These are phyloP conservation scores for Amorphotheca resinae DNA, from an alignment of 495 filamentous ascomycete genomes.

Conservation along the genomic window DNA sequence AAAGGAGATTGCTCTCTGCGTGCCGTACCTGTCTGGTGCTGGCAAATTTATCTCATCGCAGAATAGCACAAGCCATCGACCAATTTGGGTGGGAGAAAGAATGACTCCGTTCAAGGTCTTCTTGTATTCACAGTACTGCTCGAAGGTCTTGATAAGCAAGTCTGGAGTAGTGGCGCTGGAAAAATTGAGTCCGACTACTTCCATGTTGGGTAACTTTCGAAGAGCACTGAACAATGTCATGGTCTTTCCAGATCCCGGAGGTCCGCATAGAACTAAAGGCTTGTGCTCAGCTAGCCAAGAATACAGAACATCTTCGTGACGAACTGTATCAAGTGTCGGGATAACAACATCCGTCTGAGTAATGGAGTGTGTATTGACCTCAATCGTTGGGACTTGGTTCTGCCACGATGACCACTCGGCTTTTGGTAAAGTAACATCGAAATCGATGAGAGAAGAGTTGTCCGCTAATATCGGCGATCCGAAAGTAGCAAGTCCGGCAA, in stretches of 20 bases:
- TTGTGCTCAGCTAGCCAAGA: conserved; percentile 99
- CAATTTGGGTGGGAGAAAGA: conserved; percentile 90
- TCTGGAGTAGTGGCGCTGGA: conserved; percentile 97
- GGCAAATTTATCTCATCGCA: conserved; percentile 99
- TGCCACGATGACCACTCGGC: conserved; percentile 90
- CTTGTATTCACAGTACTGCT: conserved; percentile 98
- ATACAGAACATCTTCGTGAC: conserved; percentile 95
- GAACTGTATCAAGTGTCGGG: conserved; percentile 89
- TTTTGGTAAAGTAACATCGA: conserved; percentile 73
- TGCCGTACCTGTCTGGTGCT: conserved; percentile 96
- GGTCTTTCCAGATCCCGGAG: conserved; percentile 96
- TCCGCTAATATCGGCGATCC: conserved; percentile 68
- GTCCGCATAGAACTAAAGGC: conserved; percentile 88
- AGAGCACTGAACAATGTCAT: conserved; percentile 98
- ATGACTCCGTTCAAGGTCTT: conserved; percentile 95
- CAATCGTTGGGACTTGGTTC: conserved; percentile 80
- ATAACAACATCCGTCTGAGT: conserved; percentile 97
- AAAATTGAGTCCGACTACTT: conserved; percentile 97
- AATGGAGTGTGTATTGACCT: conserved; percentile 95
- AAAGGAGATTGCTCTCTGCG: conserved; percentile 93
- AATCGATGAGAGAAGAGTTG: conserved; percentile 82
- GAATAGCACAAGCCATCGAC: conserved; percentile 95
- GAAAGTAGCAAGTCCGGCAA: conserved; percentile 68
- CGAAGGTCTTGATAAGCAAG: conserved; percentile 95
- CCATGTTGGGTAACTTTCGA: conserved; percentile 93